These are phyloP conservation scores for Trichoderma endophyticum DNA, from an alignment of 2,329 filamentous ascomycete genomes.

Conservation along the genomic window DNA sequence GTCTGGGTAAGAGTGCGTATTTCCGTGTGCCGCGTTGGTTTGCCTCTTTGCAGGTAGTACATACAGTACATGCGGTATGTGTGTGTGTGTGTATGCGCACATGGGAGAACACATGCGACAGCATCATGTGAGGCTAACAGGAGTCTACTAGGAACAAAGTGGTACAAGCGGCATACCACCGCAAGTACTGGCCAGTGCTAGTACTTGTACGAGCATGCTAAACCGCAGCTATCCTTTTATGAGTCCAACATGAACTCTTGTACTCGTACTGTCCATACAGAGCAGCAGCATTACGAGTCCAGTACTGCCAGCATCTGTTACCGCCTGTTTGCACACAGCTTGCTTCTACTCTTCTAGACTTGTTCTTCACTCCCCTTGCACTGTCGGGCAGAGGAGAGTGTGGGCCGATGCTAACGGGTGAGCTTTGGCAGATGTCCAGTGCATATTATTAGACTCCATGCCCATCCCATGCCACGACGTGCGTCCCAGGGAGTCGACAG, in stretches of 20 bases:
- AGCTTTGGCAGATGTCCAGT: not conserved
- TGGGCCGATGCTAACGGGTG: slow-evolving; percentile 3
- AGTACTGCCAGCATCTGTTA: not conserved
- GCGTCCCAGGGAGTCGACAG: not conserved
- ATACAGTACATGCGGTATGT: not conserved
- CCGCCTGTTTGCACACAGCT: not conserved
- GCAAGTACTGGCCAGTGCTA: not conserved
- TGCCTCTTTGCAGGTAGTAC: not conserved
- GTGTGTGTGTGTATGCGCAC: not conserved
- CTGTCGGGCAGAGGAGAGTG: not conserved
- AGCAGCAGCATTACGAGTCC: not conserved
- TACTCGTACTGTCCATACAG: not conserved
- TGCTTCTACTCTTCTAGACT: not conserved
- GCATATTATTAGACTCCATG: not conserved
- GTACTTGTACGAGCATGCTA: not conserved
- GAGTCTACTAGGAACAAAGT: not conserved
- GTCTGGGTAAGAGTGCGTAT: not conserved
- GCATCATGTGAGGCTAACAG: slow-evolving; percentile 3
- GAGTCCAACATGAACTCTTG: not conserved
- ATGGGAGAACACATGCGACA: not conserved
- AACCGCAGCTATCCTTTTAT: not conserved
- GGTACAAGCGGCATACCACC: not conserved
- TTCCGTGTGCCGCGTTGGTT: not conserved
- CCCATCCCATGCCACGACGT: not conserved
- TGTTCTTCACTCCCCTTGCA: not conserved